Base-by-base conservation (phyloP, 192 early-diverging fungal species). In the Geranomyces variabilis region DNA sequence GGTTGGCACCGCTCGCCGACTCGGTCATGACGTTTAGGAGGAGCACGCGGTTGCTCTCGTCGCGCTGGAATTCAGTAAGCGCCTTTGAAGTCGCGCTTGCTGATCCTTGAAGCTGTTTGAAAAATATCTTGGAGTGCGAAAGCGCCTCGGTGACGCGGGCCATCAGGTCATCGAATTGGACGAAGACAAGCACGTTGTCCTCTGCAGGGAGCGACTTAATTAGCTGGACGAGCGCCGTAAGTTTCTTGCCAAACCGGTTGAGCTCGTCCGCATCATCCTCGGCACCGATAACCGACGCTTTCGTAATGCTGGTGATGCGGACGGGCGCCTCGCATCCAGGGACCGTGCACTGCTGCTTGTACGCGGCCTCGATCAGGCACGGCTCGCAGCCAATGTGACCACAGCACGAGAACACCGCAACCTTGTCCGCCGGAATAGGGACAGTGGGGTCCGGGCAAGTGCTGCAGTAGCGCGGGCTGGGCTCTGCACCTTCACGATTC, bases 381-480 rank as follows among this genome's bases (percentile, higher is more conserved):
- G 51, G 13, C 9, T 65, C 21, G 55, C 79, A 80, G n/a, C 79
- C 81, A 7, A 69, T 74, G 66, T 83, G 81, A 13, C 81, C 81
- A 66, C 81, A 83, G 71, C 81, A 80, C 28, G 79, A 80, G 8
- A 83, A 63, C 21, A 83, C 48, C 21, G 70, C 77, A 13, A 77
- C 30, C 41, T 81, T 46, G 51, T 74, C 66, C 15, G n/a, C 21
- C 12, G 63, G 63, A 22, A 64, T 29, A 45, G 33, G 15, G 4
- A 31, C 43, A 31, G 17, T 30, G 13, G 43, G 45, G 29, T 34
- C 31, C 8, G 58, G 28, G 29, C 58, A 60, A 26, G 28, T 33
- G 5, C 15, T 19, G 31, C 29, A 60, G 8, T 7, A 17, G 29
- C 24, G 24, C 3, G 24, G n/a, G 6, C 7, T 53, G n/a, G 58